Percentiles rank a stretch among this genome's conserved stretches.
Evolutionary conservation across 2,329 filamentous ascomycete species (phyloP).

Genomic region (Huntiella decipiens): DNA sequence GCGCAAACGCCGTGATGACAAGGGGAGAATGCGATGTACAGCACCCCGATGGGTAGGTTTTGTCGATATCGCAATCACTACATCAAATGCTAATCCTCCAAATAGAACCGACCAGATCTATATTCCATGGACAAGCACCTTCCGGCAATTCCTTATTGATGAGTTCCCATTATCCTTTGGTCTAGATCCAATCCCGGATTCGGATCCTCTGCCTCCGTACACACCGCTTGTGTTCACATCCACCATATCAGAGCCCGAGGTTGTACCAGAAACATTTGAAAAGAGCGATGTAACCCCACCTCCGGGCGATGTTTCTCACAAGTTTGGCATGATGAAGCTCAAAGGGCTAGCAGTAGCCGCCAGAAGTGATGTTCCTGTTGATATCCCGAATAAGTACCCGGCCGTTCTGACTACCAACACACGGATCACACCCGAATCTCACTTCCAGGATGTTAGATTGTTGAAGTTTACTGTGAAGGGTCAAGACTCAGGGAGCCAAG

Average conservation of each 20-base stretch:
- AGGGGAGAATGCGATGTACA: constrained; percentile 83
- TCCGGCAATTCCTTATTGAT: constrained; percentile 47
- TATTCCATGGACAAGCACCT: constrained; percentile 52
- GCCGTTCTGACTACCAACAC: constrained; percentile 43
- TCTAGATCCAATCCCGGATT: constrained; percentile 50
- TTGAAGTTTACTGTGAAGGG: constrained; percentile 38
- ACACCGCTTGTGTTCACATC: constrained; percentile 18
- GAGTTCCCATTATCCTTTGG: constrained; percentile 50
- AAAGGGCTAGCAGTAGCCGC: not conserved
- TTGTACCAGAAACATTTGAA: not conserved
- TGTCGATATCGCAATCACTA: not conserved
- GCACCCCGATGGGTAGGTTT: constrained; percentile 69
- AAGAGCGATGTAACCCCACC: constrained; percentile 16
- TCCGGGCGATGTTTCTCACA: constrained; percentile 12
- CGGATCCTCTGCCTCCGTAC: constrained; percentile 57
- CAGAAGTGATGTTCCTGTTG: constrained; percentile 5
- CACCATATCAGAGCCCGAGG: not conserved
- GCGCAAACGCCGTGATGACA: constrained; percentile 56
- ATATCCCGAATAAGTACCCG: constrained; percentile 12
- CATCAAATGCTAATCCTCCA: not conserved
- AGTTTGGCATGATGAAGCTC: constrained; percentile 8
- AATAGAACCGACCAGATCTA: constrained; percentile 63
- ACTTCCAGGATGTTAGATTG: constrained; percentile 90
- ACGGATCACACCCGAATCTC: constrained; percentile 52
- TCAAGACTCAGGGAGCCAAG: constrained; percentile 10